Percentiles rank a stretch among this genome's conserved stretches.
phyloP scores from a whole-genome alignment of 2,329 filamentous ascomycete genomes.

The Aschersonia sp. region DNA sequence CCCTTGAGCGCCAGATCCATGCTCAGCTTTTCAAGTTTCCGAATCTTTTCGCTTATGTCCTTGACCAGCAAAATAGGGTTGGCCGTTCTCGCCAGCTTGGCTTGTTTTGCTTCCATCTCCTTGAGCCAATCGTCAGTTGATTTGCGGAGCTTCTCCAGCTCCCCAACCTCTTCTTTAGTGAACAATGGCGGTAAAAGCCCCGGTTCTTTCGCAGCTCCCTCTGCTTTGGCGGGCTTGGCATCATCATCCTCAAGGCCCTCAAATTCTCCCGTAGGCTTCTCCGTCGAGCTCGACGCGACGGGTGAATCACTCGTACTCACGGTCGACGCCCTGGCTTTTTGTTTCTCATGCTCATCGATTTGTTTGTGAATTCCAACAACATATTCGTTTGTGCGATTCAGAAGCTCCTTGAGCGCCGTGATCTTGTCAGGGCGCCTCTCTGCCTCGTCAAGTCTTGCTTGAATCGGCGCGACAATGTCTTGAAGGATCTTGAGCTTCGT shows the following conservation, averaged over 20 bases:
- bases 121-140: constrained; percentile 60
- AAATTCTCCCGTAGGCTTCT: constrained; percentile 40
- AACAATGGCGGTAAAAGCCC: constrained; percentile 54
- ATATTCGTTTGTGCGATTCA: constrained; percentile 59
- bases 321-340: constrained; percentile 31
- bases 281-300: constrained; percentile 30
- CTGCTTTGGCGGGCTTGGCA: constrained; percentile 19
- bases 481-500: constrained; percentile 64
- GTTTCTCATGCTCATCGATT: constrained; percentile 53
- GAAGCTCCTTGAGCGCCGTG: constrained; percentile 49
- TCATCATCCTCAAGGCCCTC: constrained; percentile 69
- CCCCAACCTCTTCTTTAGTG: constrained; percentile 54
- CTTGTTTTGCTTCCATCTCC: constrained; percentile 55
- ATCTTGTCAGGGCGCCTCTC: constrained; percentile 57
- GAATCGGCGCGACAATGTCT: constrained; percentile 62
- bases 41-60: constrained; percentile 55
- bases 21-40: constrained; percentile 56
- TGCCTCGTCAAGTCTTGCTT: constrained; percentile 61
- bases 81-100: constrained; percentile 52
- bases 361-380: constrained; percentile 55
- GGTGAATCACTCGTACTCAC: constrained; percentile 29
- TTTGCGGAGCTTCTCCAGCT: constrained; percentile 47
- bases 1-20: constrained; percentile 59
- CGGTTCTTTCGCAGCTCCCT: constrained; percentile 24
- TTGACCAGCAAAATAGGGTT: constrained; percentile 62